phyloP scores from a whole-genome alignment of 148 eudicot species.

The Nepenthes gracilis region DNA sequence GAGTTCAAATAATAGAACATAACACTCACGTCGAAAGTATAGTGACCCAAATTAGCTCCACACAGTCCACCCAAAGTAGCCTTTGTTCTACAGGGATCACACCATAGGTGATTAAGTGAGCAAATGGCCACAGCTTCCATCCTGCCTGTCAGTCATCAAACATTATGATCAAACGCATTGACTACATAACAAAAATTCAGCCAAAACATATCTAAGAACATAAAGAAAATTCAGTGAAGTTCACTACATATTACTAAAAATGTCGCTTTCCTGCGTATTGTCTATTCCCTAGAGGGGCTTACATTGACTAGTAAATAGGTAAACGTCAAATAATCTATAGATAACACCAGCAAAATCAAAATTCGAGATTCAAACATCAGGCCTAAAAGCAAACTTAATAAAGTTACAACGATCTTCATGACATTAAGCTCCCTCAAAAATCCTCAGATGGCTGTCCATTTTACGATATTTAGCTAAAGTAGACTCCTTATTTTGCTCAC shows the following conservation, averaged over 20 bases:
- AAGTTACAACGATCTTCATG: no score
- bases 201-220: no score
- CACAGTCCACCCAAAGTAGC: constrained; percentile 61
- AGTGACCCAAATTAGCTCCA: constrained; percentile 62
- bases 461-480: no score
- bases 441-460: no score
- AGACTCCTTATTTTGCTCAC: no score
- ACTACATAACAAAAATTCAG: neutral
- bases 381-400: no score
- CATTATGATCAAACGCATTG: neutral
- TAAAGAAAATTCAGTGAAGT: neutral
- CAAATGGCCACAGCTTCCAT: constrained; percentile 71
- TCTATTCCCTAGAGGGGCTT: neutral
- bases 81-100: constrained; percentile 58
- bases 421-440: no score
- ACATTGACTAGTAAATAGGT: no score
- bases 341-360: constrained; percentile 1
- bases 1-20: neutral
- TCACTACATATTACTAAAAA: neutral
- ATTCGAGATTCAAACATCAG: neutral
- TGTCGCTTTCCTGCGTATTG: neutral
- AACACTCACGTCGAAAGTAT: constrained; percentile 45
- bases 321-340: neutral
- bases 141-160: constrained; percentile 28
- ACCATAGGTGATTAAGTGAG: constrained; percentile 54